Evolutionary conservation across 202 grass and related monocot species (phyloP).

Genomic region (Setaria viridis): DNA sequence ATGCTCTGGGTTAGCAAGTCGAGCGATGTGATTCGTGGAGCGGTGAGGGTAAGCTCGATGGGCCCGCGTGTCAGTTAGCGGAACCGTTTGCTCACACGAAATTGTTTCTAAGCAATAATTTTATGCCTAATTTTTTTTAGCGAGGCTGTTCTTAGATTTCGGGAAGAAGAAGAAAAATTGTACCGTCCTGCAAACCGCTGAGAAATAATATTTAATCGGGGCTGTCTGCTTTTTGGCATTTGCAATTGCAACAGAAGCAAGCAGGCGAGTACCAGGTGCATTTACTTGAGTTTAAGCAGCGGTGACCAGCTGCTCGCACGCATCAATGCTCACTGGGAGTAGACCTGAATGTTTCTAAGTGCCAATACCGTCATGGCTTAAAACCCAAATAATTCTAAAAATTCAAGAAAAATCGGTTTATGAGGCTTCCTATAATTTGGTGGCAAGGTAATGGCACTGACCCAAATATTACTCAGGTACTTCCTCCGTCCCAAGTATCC

Average conservation of each 20-base stretch:
- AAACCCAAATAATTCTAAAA: neutral
- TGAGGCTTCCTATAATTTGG: too few relatives aligned
- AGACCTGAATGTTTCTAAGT: too few relatives aligned
- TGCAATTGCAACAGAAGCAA: neutral
- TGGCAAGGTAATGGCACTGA: too few relatives aligned
- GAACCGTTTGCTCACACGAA: neutral
- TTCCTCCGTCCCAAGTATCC: too few relatives aligned
- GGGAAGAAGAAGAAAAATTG: neutral
- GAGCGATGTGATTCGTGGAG: constrained; percentile 40
- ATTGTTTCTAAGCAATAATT: constrained; percentile 15
- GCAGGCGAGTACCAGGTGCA: neutral
- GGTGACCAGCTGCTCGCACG: neutral
- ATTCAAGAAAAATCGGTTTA: neutral
- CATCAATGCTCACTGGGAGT: too few relatives aligned
- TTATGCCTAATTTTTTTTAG: neutral
- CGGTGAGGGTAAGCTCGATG: neutral
- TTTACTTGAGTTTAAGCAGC: neutral
- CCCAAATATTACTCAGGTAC: too few relatives aligned
- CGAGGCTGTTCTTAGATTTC: neutral
- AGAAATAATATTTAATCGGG: neutral
- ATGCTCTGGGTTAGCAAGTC: constrained; percentile 54
- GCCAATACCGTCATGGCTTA: neutral
- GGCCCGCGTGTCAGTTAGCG: constrained; percentile 14
- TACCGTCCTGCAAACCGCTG: too few relatives aligned
- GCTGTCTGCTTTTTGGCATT: neutral